These are phyloP conservation scores for Colletotrichum sp. DNA, from an alignment of 2,329 filamentous ascomycete genomes.

Conservation along the genomic window DNA sequence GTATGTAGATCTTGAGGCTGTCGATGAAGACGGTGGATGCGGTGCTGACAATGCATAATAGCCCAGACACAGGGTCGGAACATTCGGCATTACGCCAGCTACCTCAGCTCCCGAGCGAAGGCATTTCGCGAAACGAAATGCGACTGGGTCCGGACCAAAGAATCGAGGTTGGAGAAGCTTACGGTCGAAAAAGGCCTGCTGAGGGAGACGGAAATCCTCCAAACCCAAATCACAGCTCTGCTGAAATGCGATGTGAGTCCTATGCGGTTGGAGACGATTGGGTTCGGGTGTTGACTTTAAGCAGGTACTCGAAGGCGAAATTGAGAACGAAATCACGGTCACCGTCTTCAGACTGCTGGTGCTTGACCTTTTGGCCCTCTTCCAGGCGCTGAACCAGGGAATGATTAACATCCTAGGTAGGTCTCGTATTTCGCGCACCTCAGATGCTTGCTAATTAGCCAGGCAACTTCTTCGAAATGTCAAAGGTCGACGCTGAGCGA, in stretches of 20 bases:
- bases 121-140: constrained; percentile 84
- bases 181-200: constrained; percentile 91
- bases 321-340: constrained; percentile 95
- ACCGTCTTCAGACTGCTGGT: constrained; percentile 92
- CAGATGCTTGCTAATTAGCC: constrained; percentile 1
- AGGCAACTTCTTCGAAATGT: constrained; percentile 99
- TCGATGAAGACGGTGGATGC: background rate
- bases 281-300: constrained; percentile 4
- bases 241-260: constrained; percentile 84
- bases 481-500: constrained; percentile 88
- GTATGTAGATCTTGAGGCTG: constrained; percentile 54
- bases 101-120: constrained; percentile 81
- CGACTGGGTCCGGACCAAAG: constrained; percentile 87
- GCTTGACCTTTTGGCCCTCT: constrained; percentile 85
- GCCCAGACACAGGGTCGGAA: constrained; percentile 95
- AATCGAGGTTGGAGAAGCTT: constrained; percentile 82
- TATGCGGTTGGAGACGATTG: background rate
- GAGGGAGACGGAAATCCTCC: constrained; percentile 88
- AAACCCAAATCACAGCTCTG: constrained; percentile 84
- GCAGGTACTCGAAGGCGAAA: constrained; percentile 84
- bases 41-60: constrained; percentile 38
- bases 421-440: constrained; percentile 30
- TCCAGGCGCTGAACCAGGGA: constrained; percentile 94
- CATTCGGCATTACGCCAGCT: constrained; percentile 89
- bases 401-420: constrained; percentile 95